Evolutionary conservation across 2,329 filamentous ascomycete species (phyloP).

Genomic region (Chaetomium olivaceum): DNA sequence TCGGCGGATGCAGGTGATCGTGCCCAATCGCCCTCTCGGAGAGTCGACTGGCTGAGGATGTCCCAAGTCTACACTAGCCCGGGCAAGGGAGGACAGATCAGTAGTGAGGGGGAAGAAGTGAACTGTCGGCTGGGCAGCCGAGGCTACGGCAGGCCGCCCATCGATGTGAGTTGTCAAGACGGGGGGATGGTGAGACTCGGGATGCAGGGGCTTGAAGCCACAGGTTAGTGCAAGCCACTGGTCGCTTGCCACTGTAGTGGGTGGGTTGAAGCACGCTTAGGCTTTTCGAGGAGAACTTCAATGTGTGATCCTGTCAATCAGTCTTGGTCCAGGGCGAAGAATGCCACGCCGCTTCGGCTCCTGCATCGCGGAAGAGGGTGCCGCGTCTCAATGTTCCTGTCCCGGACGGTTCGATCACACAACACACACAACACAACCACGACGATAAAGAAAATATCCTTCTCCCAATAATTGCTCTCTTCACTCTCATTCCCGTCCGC

Average conservation of each 20-base stretch:
- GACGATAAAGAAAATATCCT: neutral
- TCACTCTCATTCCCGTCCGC: neutral
- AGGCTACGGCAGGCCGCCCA: neutral
- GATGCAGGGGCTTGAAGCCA: conserved; percentile 19
- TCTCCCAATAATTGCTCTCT: neutral
- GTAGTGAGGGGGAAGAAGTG: neutral
- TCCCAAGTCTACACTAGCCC: neutral
- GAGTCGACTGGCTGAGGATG: conserved; percentile 17
- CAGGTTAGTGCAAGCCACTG: conserved; percentile 1
- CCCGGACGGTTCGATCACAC: neutral
- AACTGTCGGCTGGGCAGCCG: neutral
- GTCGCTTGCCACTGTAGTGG: neutral
- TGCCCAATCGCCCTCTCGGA: neutral
- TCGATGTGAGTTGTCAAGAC: conserved; percentile 11
- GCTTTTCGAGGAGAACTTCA: neutral
- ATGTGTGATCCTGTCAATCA: neutral
- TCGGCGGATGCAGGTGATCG: conserved; percentile 21
- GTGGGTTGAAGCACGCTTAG: neutral
- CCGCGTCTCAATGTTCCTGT: conserved; percentile 10
- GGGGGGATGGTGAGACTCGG: conserved; percentile 14
- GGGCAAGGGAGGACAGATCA: conserved; percentile 8
- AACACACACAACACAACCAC: neutral
- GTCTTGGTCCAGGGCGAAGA: neutral
- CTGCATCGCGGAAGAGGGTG: conserved; percentile 1
- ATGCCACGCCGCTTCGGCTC: neutral